These are phyloP conservation scores for Amanita inopinata DNA, from an alignment of 768 basidiomycete species.

Conservation along the genomic window DNA sequence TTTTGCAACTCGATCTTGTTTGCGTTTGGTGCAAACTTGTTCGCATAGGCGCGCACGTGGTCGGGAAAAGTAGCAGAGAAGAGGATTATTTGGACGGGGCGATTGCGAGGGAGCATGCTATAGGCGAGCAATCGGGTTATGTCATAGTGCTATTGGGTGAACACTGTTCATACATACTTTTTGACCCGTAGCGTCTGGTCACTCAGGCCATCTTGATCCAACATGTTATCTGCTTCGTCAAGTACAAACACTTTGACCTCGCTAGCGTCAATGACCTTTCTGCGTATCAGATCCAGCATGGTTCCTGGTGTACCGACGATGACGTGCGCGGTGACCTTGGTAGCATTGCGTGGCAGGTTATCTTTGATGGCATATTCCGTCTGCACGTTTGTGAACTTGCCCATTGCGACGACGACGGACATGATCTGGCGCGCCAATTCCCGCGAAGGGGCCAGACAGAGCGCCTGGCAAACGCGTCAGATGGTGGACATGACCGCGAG, in stretches of 20 bases:
- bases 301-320: constrained; percentile 97
- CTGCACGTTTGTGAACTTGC: constrained; percentile 87
- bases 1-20: constrained; percentile 95
- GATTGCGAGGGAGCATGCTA: constrained; percentile 48
- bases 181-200: constrained; percentile 92
- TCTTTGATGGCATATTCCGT: constrained; percentile 96
- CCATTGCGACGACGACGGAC: constrained; percentile 89
- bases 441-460: constrained; percentile 96
- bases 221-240: constrained; percentile 99
- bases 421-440: constrained; percentile 97
- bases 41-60: constrained; percentile 83
- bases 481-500: background rate
- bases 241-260: constrained; percentile 89
- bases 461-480: constrained; percentile 42
- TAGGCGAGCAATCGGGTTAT: background rate
- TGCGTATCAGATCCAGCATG: constrained; percentile 76
- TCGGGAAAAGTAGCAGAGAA: constrained; percentile 99
- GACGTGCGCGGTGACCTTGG: constrained; percentile 74
- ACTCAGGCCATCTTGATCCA: constrained; percentile 87
- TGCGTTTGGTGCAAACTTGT: constrained; percentile 85
- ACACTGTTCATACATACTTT: constrained; percentile 58
- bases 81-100: constrained; percentile 74
- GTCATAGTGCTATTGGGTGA: background rate
- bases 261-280: constrained; percentile 67
- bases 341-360: constrained; percentile 54